These are phyloP conservation scores for Stropharia rugosoannulata DNA, from an alignment of 768 basidiomycete species.

Conservation along the genomic window DNA sequence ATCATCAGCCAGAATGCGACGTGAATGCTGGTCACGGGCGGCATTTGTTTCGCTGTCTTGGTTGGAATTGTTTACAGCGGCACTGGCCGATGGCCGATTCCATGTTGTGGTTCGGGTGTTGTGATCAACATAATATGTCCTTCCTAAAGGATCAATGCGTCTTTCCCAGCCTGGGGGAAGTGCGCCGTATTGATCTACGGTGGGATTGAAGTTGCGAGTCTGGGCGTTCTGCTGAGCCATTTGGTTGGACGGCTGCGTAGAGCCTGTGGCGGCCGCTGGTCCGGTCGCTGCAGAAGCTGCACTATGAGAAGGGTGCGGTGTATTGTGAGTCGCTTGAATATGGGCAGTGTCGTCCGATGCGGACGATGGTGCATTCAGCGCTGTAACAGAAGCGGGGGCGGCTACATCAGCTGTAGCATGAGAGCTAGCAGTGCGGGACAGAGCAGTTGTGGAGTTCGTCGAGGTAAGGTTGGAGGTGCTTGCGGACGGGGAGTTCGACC, in stretches of 20 bases:
- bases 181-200: slow-evolving; percentile 90
- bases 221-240: slow-evolving; percentile 47
- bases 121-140: slow-evolving; percentile 99
- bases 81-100: slow-evolving; percentile 86
- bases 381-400: slow-evolving; percentile 38
- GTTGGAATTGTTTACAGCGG: slow-evolving; percentile 65
- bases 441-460: slow-evolving; percentile 38
- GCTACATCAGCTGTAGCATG: slow-evolving; percentile 57
- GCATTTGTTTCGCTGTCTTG: slow-evolving; percentile 82
- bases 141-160: slow-evolving; percentile 91
- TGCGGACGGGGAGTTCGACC: slow-evolving; percentile 54
- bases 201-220: slow-evolving; percentile 89
- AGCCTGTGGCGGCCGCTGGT: slow-evolving; percentile 21
- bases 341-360: slow-evolving; percentile 24
- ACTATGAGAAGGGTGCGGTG: slow-evolving; percentile 20
- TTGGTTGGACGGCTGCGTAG: slow-evolving; percentile 24
- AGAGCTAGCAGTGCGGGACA: slow-evolving; percentile 68
- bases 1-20: slow-evolving; percentile 82
- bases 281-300: slow-evolving; percentile 22
- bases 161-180: slow-evolving; percentile 95
- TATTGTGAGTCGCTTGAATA: slow-evolving; percentile 6
- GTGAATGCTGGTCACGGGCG: slow-evolving; percentile 83
- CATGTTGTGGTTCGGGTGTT: slow-evolving; percentile 97
- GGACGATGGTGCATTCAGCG: slow-evolving; percentile 28
- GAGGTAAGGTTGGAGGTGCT: slow-evolving; percentile 53